phyloP scores from a whole-genome alignment of 2,329 filamentous ascomycete species.

The Xylariaceae sp. region DNA sequence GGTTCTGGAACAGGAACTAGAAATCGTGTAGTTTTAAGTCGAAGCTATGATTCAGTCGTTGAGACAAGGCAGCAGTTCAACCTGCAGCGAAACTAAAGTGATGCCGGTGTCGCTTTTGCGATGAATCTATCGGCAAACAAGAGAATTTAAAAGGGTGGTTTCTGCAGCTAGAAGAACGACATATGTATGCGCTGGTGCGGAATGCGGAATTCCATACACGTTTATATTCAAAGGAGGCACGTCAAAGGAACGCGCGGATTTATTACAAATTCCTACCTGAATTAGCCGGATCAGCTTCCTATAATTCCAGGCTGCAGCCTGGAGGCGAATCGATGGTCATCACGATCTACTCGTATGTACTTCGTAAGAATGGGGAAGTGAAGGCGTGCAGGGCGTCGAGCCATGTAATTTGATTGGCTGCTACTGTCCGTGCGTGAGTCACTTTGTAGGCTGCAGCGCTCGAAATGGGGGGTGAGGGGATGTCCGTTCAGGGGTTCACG shows the following conservation, averaged over 20 bases:
- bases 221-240: not conserved
- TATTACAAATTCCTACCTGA: not conserved
- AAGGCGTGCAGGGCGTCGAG: conserved; percentile 10
- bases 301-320: not conserved
- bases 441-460: conserved; percentile 5
- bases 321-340: conserved; percentile 6
- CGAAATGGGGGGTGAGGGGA: not conserved
- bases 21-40: too few species aligned
- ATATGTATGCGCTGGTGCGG: not conserved
- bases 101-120: not conserved
- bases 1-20: too few species aligned
- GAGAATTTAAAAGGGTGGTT: not conserved
- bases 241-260: too few species aligned
- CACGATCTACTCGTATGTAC: not conserved
- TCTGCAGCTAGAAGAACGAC: not conserved
- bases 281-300: not conserved
- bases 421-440: conserved; percentile 10
- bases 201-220: not conserved
- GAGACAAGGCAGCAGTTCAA: too few species aligned
- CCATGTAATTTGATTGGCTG: conserved; percentile 20
- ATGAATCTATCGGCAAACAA: conserved; percentile 12
- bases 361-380: not conserved
- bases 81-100: too few species aligned
- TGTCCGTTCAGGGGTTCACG: not conserved
- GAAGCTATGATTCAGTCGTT: too few species aligned